Conservation (phyloP, 306 rosid species). For the Dalbergia cochinchinensis region DNA sequence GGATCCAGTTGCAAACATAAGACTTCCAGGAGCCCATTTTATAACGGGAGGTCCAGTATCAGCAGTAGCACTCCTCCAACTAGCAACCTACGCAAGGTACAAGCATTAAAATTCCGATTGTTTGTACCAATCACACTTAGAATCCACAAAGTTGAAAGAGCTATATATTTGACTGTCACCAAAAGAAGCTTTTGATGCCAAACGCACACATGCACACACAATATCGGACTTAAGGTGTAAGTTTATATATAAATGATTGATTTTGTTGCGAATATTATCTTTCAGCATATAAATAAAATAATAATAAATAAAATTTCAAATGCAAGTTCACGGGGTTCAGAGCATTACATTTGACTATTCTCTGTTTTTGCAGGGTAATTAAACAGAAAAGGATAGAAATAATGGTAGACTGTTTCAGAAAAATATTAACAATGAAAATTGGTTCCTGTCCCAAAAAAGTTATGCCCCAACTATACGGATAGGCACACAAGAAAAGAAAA, state of each 20-base stretch:
- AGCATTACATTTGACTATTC: background rate
- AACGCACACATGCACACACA: background rate
- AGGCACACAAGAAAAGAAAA: background rate
- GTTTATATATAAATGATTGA: background rate
- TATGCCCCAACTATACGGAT: slow-evolving; percentile 17
- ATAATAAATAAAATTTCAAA: background rate
- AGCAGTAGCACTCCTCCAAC: slow-evolving; percentile 86
- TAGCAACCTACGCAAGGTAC: slow-evolving; percentile 68
- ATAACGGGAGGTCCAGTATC: slow-evolving; percentile 92
- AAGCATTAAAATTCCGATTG: slow-evolving; percentile 15
- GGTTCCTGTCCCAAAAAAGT: slow-evolving; percentile 16
- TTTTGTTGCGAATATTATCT: slow-evolving; percentile 16
- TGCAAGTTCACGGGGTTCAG: background rate
- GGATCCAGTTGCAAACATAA: slow-evolving; percentile 92
- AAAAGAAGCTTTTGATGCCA: slow-evolving; percentile 23
- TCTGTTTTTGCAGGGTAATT: slow-evolving; percentile 11
- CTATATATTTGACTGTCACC: background rate
- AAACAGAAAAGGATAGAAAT: slow-evolving; percentile 9
- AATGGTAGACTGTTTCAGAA: background rate
- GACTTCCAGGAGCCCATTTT: slow-evolving; percentile 95
- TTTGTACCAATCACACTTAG: background rate
- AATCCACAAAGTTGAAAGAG: slow-evolving; percentile 2
- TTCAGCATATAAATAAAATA: background rate
- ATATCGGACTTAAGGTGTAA: background rate
- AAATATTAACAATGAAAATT: slow-evolving; percentile 6